Percentiles rank a stretch among this genome's conserved stretches.
phyloP scores from a whole-genome alignment of 2,329 filamentous ascomycete genomes.

The Penicillium brasilianum region DNA sequence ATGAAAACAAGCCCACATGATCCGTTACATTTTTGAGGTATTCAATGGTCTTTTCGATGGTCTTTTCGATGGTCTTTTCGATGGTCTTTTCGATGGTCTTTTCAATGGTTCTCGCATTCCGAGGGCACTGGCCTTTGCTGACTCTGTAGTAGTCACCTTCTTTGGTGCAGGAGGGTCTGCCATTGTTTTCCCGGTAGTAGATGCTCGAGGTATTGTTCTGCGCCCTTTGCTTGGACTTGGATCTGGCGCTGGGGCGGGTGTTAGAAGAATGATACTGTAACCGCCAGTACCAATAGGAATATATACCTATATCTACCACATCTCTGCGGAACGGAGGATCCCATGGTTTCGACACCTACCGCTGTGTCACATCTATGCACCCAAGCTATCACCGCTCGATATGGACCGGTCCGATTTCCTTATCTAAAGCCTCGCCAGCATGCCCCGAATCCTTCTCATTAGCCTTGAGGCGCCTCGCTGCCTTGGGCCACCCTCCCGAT shows the following conservation, averaged over 20 bases:
- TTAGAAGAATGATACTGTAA: background rate
- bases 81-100: too few species aligned
- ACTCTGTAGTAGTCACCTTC: too few species aligned
- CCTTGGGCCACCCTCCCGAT: too few species aligned
- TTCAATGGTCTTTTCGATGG: too few species aligned
- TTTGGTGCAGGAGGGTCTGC: background rate
- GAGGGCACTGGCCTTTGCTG: too few species aligned
- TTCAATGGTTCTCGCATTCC: too few species aligned
- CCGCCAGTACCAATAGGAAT: background rate
- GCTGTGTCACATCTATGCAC: background rate
- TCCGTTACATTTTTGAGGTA: too few species aligned
- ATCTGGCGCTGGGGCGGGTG: background rate
- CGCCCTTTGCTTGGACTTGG: background rate
- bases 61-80: too few species aligned
- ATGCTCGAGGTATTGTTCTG: background rate
- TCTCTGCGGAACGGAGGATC: too few species aligned
- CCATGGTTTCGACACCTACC: too few species aligned
- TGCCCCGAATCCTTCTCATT: background rate
- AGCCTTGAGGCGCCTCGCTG: too few species aligned
- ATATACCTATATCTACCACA: too few species aligned
- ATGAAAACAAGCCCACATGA: background rate
- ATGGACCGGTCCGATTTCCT: slow-evolving; percentile 17
- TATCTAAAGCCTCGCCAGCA: slow-evolving; percentile 19
- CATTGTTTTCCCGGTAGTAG: background rate
- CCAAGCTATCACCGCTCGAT: background rate